Evolutionary conservation across 2,329 filamentous ascomycete genomes (phyloP), one percentile per base, ranked within the genome.

Genomic region (Trichoderma atrobrunneum): DNA sequence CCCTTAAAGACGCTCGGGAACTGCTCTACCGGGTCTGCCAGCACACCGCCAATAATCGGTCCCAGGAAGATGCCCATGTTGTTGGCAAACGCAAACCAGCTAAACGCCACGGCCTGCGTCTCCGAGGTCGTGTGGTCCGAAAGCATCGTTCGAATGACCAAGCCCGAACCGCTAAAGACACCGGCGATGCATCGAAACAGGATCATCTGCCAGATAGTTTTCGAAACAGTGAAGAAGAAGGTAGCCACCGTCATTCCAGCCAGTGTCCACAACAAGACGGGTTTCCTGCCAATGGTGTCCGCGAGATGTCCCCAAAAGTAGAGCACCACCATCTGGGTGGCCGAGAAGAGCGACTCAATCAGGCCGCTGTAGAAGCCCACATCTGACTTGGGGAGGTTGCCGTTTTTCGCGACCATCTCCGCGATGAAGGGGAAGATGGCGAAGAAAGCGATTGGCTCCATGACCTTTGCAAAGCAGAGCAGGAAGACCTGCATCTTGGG

Each of bases 371-470:
- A 95, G 82, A 95, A 95, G 2, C 93, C 93, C 4, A 94, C 89
- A 79, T 94, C 90, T n/a, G 86, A 82, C 59, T 88, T 83, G 1
- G 85, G 79, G 2, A 95, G 81, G 12, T 84, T 77, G 11, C 92
- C 92, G 72, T 90, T 91, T 36, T 36, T 36, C 3, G 71, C 87
- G 84, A 93, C 89, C 93, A 95, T 95, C 78, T 91, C 85, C 77
- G 90, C 93, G 80, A 96, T 88, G 81, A 92, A 95, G 1, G 93
- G 92, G 76, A 95, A 92, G 79, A 95, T 93, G 78, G 87, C 89
- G 83, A 95, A 95, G 83, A 93, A 95, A n/a, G 92, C 91, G 54
- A 95, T 87, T 1, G 93, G 92, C 77, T 95, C 93, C 59, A 93
- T 84, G 30, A 93, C 78, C 7, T 92, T 89, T 2, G 90, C 90